Percentiles rank a stretch among this genome's conserved stretches.
Evolutionary conservation across 2,329 filamentous ascomycete genomes (phyloP).

Genomic region (Pezicula radicicola): DNA sequence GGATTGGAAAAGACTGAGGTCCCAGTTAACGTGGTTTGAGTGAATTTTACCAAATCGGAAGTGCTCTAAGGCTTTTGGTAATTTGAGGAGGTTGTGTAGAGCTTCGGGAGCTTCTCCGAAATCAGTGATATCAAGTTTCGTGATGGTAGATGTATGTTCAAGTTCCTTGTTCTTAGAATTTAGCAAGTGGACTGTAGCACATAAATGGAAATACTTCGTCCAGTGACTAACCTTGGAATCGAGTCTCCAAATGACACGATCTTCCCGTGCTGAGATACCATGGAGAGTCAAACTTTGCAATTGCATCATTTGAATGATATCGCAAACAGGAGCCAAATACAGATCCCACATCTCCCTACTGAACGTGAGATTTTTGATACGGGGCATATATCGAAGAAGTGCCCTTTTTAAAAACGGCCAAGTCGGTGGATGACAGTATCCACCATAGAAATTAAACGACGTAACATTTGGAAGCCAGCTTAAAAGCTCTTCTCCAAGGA

Average conservation of each 20-base stretch:
- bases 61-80: slow-evolving; percentile 1
- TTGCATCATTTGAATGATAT: not conserved
- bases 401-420: slow-evolving; percentile 1
- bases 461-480: not conserved
- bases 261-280: not conserved
- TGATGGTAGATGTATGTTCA: not conserved
- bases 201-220: too few species aligned
- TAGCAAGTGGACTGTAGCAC: too few species aligned
- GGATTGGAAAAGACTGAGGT: not conserved
- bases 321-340: not conserved
- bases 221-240: not conserved
- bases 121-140: slow-evolving; percentile 1
- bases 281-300: not conserved
- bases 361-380: not conserved
- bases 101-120: not conserved
- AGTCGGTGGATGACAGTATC: not conserved
- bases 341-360: not conserved
- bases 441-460: slow-evolving; percentile 1
- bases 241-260: not conserved
- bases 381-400: not conserved
- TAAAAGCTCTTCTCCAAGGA: not conserved
- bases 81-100: not conserved
- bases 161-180: not conserved
- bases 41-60: slow-evolving; percentile 2
- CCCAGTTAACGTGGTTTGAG: not conserved